Conservation (phyloP, 441 rosid species). For the Gossypium trilobum region DNA sequence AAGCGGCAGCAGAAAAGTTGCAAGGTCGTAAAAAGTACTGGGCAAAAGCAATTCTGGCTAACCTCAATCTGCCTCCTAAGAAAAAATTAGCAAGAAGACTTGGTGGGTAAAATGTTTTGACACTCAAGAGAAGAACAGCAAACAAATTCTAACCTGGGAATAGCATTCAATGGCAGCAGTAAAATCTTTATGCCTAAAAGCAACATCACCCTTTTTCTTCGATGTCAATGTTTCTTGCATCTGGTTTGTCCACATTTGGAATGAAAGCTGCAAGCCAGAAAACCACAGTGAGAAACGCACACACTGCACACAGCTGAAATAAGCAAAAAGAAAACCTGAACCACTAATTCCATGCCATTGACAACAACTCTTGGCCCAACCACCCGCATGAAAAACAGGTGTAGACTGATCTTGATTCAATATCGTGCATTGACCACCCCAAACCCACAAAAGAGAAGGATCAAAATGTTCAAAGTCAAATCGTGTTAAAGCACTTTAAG, state of each 20-base stretch:
- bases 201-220: conserved; percentile 81
- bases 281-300: conserved; percentile 11
- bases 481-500: background rate
- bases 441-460: background rate
- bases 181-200: conserved; percentile 70
- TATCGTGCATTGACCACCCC: background rate
- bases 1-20: background rate
- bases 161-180: conserved; percentile 56
- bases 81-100: background rate
- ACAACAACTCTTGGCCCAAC: background rate
- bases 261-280: conserved; percentile 59
- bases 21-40: background rate
- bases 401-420: background rate
- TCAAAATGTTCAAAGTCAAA: background rate
- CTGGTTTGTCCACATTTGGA: conserved; percentile 94
- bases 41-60: background rate
- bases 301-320: background rate
- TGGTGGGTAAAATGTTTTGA: background rate
- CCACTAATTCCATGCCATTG: background rate
- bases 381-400: background rate
- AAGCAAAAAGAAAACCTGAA: background rate
- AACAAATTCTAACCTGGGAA: conserved; percentile 47
- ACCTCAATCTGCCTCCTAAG: background rate
- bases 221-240: conserved; percentile 73
- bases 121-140: background rate